Base-by-base conservation (phyloP, 2,329 filamentous ascomycete species). In the Hysterium pulicare region DNA sequence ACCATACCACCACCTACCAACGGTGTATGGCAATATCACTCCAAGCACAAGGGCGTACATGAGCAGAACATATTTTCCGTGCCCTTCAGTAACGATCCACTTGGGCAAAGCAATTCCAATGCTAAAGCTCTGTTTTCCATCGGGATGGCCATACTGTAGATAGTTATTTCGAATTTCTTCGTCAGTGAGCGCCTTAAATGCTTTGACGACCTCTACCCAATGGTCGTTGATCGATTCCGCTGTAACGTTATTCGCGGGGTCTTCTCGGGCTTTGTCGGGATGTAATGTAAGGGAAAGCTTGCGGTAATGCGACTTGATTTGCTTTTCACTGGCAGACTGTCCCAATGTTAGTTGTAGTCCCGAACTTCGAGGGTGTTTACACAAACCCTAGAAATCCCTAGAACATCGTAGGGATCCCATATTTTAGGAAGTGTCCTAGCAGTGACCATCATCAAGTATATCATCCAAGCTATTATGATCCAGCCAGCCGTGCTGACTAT, bases 1-100 rank as follows among this genome's bases (percentile, higher is more conserved):
- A 47, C 94, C 93, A 64, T 98, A 98, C 93, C 93, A 98, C 93
- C 93, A 98, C 45, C 86, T 90, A 36, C 93, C 93, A 42, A 98
- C 91, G 36, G 93, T 75, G 66, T 94, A 98, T 2, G 93, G 93
- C 40, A 98, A 75, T 46, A 96, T 73, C 48, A 97, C 87, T 42
- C 91, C 93, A 39, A 98, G 82, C 30, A 97, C 78, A 24, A 85
- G 70, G 28, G 89, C 90, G 67, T 98, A 98, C 50, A 96, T 78
- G 44, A 96, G 75, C 47, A 98, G 76, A 41, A 98, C 86, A 62
- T 94, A 97, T 74, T 96, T 97, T 53, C 90, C 91, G 66, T 93
- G 94, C 42, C 90, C 91, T 54, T 96, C 89, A 11, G 87, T 86
- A 42, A 98, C 79, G 57, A 98, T 90, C 69, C 93, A 88, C 66